A percentile compares a stretch with the other conserved stretches of the same genome.
phyloP scores from a whole-genome alignment of 257 asterid species.

The Petrea volubilis region DNA sequence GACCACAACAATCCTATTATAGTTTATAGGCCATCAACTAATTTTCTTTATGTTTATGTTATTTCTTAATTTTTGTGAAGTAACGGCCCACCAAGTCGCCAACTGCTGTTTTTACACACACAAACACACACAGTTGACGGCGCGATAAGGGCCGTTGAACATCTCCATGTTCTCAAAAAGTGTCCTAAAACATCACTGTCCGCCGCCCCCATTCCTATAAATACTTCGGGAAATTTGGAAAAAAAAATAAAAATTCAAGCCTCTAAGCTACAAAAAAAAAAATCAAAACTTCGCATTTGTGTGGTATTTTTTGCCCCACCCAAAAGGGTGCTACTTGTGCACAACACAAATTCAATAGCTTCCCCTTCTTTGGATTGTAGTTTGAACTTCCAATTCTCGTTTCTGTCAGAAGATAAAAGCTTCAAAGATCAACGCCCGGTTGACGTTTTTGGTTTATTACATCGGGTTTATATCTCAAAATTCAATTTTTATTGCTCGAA shows the following conservation, averaged over 20 bases:
- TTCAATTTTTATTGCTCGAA: background rate
- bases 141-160: background rate
- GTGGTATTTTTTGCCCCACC: conserved; percentile 27
- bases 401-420: background rate
- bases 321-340: conserved; percentile 5
- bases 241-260: background rate
- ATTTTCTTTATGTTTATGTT: no score
- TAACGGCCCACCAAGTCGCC: conserved; percentile 24
- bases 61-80: background rate
- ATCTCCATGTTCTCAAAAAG: background rate
- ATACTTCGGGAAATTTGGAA: background rate
- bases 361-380: background rate
- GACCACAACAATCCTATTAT: conserved; percentile 21
- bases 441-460: conserved; percentile 1
- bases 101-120: background rate
- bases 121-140: background rate
- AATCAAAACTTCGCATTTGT: background rate
- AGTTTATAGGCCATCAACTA: background rate
- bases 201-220: background rate
- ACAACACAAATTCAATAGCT: background rate
- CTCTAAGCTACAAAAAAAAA: background rate
- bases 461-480: background rate
- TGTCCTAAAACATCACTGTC: conserved; percentile 10
- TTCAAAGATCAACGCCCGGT: background rate
- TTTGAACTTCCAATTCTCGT: conserved; percentile 7